Percentiles rank a stretch among this genome's conserved stretches.
These are phyloP conservation scores for Torulaspora microellipsoides DNA, from an alignment of 805 yeast genomes.

Conservation along the genomic window DNA sequence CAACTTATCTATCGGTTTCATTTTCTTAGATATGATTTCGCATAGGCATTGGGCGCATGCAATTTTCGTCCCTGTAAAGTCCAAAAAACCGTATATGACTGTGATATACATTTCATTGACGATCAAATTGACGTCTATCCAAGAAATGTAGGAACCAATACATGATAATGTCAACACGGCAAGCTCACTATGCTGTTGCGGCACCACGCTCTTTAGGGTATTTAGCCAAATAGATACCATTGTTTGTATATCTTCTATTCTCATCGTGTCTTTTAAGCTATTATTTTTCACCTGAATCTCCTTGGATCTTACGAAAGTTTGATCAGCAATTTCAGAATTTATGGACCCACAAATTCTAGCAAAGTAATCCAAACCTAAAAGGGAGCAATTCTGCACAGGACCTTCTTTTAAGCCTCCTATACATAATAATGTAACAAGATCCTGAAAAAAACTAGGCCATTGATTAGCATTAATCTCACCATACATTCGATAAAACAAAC, in stretches of 20 bases:
- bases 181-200: conserved; percentile 23
- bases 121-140: conserved; percentile 84
- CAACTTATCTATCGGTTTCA: conserved; percentile 66
- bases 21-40: conserved; percentile 71
- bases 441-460: conserved; percentile 33
- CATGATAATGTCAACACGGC: conserved; percentile 43
- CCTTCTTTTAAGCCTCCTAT: conserved; percentile 17
- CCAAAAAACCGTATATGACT: conserved; percentile 55
- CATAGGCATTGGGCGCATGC: conserved; percentile 48
- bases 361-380: conserved; percentile 61
- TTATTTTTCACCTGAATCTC: conserved; percentile 61
- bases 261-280: conserved; percentile 72
- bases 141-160: conserved; percentile 82
- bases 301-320: conserved; percentile 67
- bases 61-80: conserved; percentile 44
- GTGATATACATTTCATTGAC: conserved; percentile 55
- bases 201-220: conserved; percentile 25
- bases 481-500: conserved; percentile 31
- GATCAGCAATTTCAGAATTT: conserved; percentile 93
- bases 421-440: conserved; percentile 24
- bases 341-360: conserved; percentile 66
- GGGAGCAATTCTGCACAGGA: conserved; percentile 30
- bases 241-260: conserved; percentile 66
- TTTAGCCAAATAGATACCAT: conserved; percentile 66
- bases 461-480: conserved; percentile 29